Percentiles rank a stretch among this genome's conserved stretches.
phyloP scores from a whole-genome alignment of 148 eudicot species.

The Fallopia convolvulus region DNA sequence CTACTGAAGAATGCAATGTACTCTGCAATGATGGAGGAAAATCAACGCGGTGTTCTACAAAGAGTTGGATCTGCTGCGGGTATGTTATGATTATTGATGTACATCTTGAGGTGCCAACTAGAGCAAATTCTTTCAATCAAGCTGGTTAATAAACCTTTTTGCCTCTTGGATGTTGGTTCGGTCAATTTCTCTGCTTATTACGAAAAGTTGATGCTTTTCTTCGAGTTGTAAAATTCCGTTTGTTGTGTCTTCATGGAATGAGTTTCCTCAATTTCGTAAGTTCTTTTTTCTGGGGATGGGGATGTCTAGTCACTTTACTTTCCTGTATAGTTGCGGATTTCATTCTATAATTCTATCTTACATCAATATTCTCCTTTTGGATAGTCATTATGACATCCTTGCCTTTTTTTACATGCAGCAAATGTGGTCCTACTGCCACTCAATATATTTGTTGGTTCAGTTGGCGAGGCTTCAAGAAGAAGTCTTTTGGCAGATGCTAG shows the following conservation, averaged over 20 bases:
- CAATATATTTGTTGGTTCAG: slow-evolving; percentile 52
- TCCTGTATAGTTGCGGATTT: not conserved
- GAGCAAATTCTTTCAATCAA: not conserved
- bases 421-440: slow-evolving; percentile 72
- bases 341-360: no score
- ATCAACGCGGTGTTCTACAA: slow-evolving; percentile 68
- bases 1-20: slow-evolving; percentile 35
- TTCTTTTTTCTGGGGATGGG: no score
- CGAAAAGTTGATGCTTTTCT: no score
- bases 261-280: no score
- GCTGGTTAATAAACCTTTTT: not conserved
- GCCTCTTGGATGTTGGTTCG: not conserved
- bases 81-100: slow-evolving; percentile 13
- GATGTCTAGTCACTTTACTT: no score
- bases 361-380: no score
- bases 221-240: no score
- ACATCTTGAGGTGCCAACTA: not conserved
- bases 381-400: slow-evolving; percentile 9
- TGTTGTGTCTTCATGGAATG: no score
- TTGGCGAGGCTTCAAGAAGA: slow-evolving; percentile 46
- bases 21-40: slow-evolving; percentile 43
- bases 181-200: not conserved
- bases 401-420: slow-evolving; percentile 48
- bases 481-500: slow-evolving; percentile 58
- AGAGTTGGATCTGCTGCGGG: slow-evolving; percentile 93